These are phyloP conservation scores for Astragalus membranaceus DNA, from an alignment of 306 rosid genomes.

Conservation along the genomic window DNA sequence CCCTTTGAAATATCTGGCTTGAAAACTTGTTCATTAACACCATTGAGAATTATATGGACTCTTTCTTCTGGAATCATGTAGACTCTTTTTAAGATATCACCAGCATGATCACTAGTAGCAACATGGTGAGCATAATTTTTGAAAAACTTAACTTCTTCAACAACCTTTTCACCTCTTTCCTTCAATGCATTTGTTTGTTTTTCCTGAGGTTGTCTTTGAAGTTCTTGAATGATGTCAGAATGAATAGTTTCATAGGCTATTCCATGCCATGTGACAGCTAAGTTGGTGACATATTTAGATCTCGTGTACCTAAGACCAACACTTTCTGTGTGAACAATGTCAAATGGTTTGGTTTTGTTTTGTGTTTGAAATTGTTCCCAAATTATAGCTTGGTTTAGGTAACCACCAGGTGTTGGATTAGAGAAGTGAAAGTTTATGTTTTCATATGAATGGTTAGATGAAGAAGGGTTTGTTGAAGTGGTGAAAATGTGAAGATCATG, in stretches of 20 bases:
- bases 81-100: conserved; percentile 59
- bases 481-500: conserved; percentile 76
- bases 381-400: conserved; percentile 52
- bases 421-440: conserved; percentile 51
- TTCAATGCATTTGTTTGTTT: conserved; percentile 33
- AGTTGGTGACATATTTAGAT: conserved; percentile 29
- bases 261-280: conserved; percentile 69
- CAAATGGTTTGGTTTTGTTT: conserved; percentile 50
- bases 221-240: conserved; percentile 46
- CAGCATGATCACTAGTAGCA: conserved; percentile 71
- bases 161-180: conserved; percentile 48
- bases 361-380: conserved; percentile 64
- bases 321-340: conserved; percentile 63
- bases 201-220: conserved; percentile 43
- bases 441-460: conserved; percentile 6
- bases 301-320: conserved; percentile 56
- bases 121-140: conserved; percentile 60
- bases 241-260: conserved; percentile 42
- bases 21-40: conserved; percentile 58
- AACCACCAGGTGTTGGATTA: conserved; percentile 59
- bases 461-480: conserved; percentile 32
- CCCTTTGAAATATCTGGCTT: conserved; percentile 42
- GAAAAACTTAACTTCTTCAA: conserved; percentile 50
- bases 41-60: conserved; percentile 68
- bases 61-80: conserved; percentile 66